These are phyloP conservation scores for Fusarium heterosporum DNA, from an alignment of 2,329 filamentous ascomycete genomes.

Conservation along the genomic window DNA sequence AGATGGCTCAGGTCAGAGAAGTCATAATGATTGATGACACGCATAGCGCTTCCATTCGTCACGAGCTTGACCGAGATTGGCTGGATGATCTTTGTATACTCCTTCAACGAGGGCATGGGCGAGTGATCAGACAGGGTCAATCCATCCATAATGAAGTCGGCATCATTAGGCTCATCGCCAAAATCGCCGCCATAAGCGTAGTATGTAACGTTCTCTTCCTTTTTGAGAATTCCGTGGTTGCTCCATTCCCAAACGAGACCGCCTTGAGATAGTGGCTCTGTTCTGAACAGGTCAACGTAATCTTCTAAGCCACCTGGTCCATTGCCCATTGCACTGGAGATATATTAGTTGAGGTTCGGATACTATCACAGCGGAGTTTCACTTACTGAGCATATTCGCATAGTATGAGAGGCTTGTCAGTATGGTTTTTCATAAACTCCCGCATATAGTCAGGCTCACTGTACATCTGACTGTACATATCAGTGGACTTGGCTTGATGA, in stretches of 20 bases:
- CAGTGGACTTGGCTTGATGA: slow-evolving; percentile 65
- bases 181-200: slow-evolving; percentile 71
- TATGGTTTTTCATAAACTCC: slow-evolving; percentile 3
- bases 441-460: slow-evolving; percentile 57
- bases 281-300: slow-evolving; percentile 74
- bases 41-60: neutral
- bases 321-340: slow-evolving; percentile 72
- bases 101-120: slow-evolving; percentile 13
- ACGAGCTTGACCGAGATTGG: neutral
- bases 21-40: slow-evolving; percentile 13
- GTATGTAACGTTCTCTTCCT: neutral
- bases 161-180: slow-evolving; percentile 69
- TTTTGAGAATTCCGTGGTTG: slow-evolving; percentile 57
- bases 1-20: slow-evolving; percentile 22
- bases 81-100: slow-evolving; percentile 33
- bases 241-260: slow-evolving; percentile 76
- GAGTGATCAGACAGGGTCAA: slow-evolving; percentile 47
- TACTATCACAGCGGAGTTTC: too few relatives aligned
- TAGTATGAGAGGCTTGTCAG: slow-evolving; percentile 66
- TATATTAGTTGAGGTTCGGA: neutral
- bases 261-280: slow-evolving; percentile 64
- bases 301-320: slow-evolving; percentile 75
- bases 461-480: slow-evolving; percentile 77
- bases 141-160: slow-evolving; percentile 69
- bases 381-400: slow-evolving; percentile 63